Evolutionary conservation across 2,329 filamentous ascomycete species (phyloP).

Genomic region (Alternaria dauci): DNA sequence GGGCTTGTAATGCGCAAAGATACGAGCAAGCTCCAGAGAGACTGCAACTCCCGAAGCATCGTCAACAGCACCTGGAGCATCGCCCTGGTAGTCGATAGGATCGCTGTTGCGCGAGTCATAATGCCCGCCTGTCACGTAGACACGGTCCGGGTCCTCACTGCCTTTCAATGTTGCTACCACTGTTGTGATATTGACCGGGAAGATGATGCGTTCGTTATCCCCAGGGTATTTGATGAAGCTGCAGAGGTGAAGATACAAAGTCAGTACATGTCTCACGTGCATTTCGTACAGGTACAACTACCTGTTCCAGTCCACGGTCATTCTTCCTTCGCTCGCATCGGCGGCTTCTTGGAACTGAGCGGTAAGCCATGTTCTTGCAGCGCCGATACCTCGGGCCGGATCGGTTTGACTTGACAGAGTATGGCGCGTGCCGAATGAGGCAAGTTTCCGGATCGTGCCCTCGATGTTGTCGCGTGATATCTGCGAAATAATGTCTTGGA

Average conservation of each 20-base stretch:
- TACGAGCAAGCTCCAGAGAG: slow-evolving; percentile 62
- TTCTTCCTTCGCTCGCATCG: slow-evolving; percentile 54
- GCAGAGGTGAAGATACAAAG: not conserved
- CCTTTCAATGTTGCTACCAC: slow-evolving; percentile 58
- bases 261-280: not conserved
- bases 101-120: slow-evolving; percentile 62
- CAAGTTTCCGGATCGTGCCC: slow-evolving; percentile 60
- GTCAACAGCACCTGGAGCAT: slow-evolving; percentile 64
- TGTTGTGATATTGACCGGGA: slow-evolving; percentile 61
- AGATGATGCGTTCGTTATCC: slow-evolving; percentile 53
- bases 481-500: slow-evolving; percentile 48
- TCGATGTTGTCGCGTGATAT: slow-evolving; percentile 56
- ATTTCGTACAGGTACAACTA: not conserved
- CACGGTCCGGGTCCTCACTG: slow-evolving; percentile 55
- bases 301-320: slow-evolving; percentile 58
- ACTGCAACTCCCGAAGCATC: slow-evolving; percentile 53
- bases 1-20: slow-evolving; percentile 57
- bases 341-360: slow-evolving; percentile 58
- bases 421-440: slow-evolving; percentile 63
- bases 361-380: slow-evolving; percentile 63
- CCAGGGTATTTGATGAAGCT: slow-evolving; percentile 56
- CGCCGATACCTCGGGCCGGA: slow-evolving; percentile 61
- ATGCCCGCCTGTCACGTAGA: slow-evolving; percentile 63
- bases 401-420: slow-evolving; percentile 62
- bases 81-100: slow-evolving; percentile 57